Base-by-base conservation (phyloP, 2,329 filamentous ascomycete genomes). In the Hortaea werneckii region DNA sequence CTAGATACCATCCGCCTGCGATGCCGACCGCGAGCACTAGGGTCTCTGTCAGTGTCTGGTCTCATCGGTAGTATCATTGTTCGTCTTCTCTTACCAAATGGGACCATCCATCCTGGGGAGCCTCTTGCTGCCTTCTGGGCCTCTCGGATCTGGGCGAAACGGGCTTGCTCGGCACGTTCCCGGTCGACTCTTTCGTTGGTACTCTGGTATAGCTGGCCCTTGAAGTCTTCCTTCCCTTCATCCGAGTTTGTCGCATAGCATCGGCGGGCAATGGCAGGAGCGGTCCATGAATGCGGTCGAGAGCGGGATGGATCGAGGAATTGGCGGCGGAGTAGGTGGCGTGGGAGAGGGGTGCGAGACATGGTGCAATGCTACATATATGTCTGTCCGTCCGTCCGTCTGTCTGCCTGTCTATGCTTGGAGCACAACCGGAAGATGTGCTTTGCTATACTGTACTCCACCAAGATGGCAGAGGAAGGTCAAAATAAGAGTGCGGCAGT, bases 141-240 rank as follows among this genome's bases (percentile, higher is more conserved):
- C 44, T 59, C 60, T 37, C 62, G 52, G 13, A 59, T 49, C 45
- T 66, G 63, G 4, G 72, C 67, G 53, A 71, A 76, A 38, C 71
- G 63, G 30, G 69, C 67, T 57, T 79, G 74, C 57, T 79, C 74
- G 26, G 71, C 74, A 44, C 75, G 71, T 56, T 82, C 79, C 42
- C 74, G 70, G 58, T 76, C 67, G 49, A 82, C 59, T 38, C 79
- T 71, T 55, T 77, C 70, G 37, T 72, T 65, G 10, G 79, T 80
- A 52, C 76, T 81, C 57, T 81, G 75, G 51, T 79, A 80, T 39
- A 83, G 56, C 59, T 82, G 78, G 30, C 72, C 70, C 58, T 78
- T 75, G 65, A 82, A 82, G 1, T 74, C 71, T 28, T 62, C 57
- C 29, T 48, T 45, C 48, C 65, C 57, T 32, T 67, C 66, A 28